Conservation (phyloP, 257 asterid species). For the Solanum lycopersicoides region DNA sequence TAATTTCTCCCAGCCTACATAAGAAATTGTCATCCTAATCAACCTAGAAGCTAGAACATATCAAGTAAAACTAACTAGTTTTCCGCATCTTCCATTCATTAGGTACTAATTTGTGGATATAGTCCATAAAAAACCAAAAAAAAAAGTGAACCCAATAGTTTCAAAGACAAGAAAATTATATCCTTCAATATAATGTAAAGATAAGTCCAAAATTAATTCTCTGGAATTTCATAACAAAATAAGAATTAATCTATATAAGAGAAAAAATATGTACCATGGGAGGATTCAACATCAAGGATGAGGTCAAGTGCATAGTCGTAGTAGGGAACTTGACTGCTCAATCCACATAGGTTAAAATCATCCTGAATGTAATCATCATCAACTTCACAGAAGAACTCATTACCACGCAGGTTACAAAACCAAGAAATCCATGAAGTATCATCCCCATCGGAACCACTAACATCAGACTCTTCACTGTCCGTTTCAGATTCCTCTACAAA, state of each 20-base stretch:
- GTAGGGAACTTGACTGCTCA: constrained; percentile 95
- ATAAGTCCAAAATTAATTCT: background rate
- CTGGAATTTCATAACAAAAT: background rate
- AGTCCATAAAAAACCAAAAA: background rate
- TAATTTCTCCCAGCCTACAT: background rate
- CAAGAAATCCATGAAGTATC: constrained; percentile 98
- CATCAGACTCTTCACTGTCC: constrained; percentile 94
- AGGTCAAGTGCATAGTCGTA: constrained; percentile 95
- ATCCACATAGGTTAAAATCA: constrained; percentile 92
- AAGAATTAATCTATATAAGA: background rate
- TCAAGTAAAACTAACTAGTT: background rate
- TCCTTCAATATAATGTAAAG: background rate
- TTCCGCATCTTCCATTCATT: background rate
- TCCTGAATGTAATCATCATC: constrained; percentile 98
- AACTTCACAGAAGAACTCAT: constrained; percentile 94
- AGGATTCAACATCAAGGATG: constrained; percentile 88
- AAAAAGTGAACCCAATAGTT: background rate
- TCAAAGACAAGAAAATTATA: background rate
- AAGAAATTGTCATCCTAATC: background rate
- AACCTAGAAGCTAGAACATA: background rate
- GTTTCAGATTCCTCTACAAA: constrained; percentile 89
- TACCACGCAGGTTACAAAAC: constrained; percentile 97
- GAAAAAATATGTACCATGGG: constrained; percentile 55
- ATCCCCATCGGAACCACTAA: constrained; percentile 97
- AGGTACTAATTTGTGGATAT: background rate